Evolutionary conservation across 2,329 filamentous ascomycete genomes (phyloP).

Genomic region (Ascochyta koolunga): DNA sequence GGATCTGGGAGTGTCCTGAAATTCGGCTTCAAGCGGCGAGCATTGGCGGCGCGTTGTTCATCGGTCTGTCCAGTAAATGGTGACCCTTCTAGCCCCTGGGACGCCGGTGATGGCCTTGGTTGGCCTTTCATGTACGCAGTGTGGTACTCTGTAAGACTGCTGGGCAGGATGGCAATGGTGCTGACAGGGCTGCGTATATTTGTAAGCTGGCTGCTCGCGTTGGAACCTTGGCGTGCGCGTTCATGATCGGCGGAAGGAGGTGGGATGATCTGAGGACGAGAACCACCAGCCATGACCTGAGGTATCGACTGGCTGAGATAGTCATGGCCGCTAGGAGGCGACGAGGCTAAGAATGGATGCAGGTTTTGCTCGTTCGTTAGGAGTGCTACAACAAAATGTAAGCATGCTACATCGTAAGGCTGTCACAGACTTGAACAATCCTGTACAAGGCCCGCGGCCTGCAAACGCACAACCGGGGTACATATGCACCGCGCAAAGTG

Average conservation of each 20-base stretch:
- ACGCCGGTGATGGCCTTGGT: conserved; percentile 39
- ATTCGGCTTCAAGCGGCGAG: conserved; percentile 83
- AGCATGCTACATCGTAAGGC: conserved; percentile 15
- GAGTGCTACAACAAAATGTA: conserved; percentile 52
- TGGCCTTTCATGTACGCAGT: conserved; percentile 83
- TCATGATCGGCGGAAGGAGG: conserved; percentile 42
- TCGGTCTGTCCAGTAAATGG: conserved; percentile 53
- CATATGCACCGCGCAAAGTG: conserved; percentile 6
- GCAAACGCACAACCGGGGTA: conserved; percentile 3
- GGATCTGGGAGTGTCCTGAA: conserved; percentile 71
- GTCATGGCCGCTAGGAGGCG: conserved; percentile 58
- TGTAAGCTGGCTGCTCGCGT: conserved; percentile 48
- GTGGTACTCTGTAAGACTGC: conserved; percentile 88
- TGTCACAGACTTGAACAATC: neutral
- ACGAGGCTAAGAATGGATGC: conserved; percentile 62
- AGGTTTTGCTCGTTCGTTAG: conserved; percentile 59
- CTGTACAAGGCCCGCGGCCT: neutral
- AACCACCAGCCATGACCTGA: conserved; percentile 39
- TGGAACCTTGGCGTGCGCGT: conserved; percentile 53
- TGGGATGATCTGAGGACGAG: conserved; percentile 42
- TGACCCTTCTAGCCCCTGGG: conserved; percentile 39
- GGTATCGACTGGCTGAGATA: conserved; percentile 41
- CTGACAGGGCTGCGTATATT: conserved; percentile 59
- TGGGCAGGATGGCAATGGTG: conserved; percentile 90
- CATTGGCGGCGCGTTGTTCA: conserved; percentile 77